A percentile compares a stretch with the other conserved stretches of the same genome.
Evolutionary conservation across 495 filamentous ascomycete genomes (phyloP).

Genomic region (Trichoderma parareesei): DNA sequence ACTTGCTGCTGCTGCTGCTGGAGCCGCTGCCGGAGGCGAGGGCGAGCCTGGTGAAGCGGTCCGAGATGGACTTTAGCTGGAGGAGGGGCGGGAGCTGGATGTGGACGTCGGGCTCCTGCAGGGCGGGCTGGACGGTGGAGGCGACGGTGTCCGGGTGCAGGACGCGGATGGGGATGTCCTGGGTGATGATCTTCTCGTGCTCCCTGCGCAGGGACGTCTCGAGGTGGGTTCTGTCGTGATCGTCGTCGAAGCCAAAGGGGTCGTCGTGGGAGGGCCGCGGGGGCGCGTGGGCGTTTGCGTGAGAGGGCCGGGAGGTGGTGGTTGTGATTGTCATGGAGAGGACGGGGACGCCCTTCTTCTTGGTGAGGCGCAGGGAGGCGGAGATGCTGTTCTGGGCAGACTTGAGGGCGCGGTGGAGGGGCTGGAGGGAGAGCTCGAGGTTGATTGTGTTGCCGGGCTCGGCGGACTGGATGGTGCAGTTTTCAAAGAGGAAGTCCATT

Average conservation of each 20-base stretch:
- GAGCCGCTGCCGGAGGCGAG: conserved; percentile 16
- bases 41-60: conserved; percentile 78
- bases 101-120: conserved; percentile 88
- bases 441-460: conserved; percentile 78
- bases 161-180: conserved; percentile 90
- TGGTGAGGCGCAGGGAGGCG: conserved; percentile 80
- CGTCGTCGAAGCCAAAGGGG: conserved; percentile 21
- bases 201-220: conserved; percentile 46
- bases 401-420: conserved; percentile 76
- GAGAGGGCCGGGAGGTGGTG: conserved; percentile 31
- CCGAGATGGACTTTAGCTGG: conserved; percentile 82
- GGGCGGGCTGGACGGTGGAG: conserved; percentile 79
- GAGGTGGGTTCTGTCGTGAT: conserved; percentile 32
- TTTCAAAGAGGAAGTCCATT: conserved; percentile 78
- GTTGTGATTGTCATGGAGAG: conserved; percentile 78
- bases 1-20: not conserved
- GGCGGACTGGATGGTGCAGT: conserved; percentile 79
- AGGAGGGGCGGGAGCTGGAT: conserved; percentile 77
- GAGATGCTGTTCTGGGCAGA: conserved; percentile 69
- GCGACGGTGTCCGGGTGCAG: conserved; percentile 71
- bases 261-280: conserved; percentile 18
- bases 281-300: conserved; percentile 21
- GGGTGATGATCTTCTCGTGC: conserved; percentile 83
- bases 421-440: conserved; percentile 78
- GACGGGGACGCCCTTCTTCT: conserved; percentile 78